These are phyloP conservation scores for Monoraphidium neglectum DNA, from an alignment of 139 green algal genomes.

Conservation along the genomic window DNA sequence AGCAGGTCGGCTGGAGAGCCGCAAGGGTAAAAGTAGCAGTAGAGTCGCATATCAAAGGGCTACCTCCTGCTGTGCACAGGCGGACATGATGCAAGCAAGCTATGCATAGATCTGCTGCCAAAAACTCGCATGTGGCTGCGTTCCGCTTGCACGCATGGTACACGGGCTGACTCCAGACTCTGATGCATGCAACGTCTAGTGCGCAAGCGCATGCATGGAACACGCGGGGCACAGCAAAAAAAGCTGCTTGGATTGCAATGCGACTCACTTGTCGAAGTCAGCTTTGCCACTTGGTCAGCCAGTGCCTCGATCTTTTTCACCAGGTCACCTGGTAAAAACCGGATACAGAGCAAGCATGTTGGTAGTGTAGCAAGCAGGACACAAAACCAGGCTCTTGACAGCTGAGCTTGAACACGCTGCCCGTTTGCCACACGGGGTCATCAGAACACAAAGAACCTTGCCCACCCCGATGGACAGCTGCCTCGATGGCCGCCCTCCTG, in stretches of 20 bases:
- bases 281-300: not conserved
- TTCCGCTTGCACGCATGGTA: not conserved
- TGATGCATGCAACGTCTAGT: not conserved
- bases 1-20: not conserved
- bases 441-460: no score
- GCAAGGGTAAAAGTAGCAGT: not conserved
- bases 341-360: no score
- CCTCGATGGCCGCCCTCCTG: no score
- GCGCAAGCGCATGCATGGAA: not conserved
- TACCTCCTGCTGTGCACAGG: not conserved
- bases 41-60: not conserved
- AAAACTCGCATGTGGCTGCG: no score
- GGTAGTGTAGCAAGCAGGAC: no score
- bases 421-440: no score
- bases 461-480: no score
- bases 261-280: not conserved
- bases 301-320: constrained; percentile 1
- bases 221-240: not conserved
- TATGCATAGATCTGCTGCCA: not conserved
- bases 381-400: no score
- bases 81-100: not conserved
- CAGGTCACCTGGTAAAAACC: not conserved
- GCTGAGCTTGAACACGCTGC: no score
- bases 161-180: not conserved
- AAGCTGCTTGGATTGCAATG: not conserved